phyloP scores from a whole-genome alignment of 768 basidiomycete species.

The Tulasnella sp. region DNA sequence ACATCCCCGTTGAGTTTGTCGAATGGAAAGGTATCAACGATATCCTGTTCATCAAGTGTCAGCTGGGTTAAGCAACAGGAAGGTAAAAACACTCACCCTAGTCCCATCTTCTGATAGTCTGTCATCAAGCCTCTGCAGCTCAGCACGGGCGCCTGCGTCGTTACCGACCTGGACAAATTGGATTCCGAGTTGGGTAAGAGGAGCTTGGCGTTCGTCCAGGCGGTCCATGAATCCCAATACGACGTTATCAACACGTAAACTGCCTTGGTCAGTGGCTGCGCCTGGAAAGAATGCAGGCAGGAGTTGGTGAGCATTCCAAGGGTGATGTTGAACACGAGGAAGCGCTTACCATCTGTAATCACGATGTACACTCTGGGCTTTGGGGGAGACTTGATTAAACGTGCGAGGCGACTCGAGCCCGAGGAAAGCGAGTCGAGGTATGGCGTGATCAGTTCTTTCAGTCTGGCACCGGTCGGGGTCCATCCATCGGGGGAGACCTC shows the following conservation, averaged over 20 bases:
- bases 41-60: neutral
- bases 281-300: neutral
- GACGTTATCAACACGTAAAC: neutral
- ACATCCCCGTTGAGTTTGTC: conserved; percentile 2
- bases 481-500: conserved; percentile 1
- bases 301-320: neutral
- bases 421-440: conserved; percentile 5
- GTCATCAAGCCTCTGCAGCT: conserved; percentile 52
- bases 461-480: conserved; percentile 20
- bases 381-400: neutral
- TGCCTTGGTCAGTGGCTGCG: neutral
- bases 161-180: conserved; percentile 76
- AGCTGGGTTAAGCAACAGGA: neutral
- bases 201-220: conserved; percentile 47
- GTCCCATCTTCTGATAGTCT: neutral
- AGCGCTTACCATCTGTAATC: conserved; percentile 3
- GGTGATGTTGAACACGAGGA: neutral
- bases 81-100: neutral
- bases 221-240: conserved; percentile 35
- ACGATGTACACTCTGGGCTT: conserved; percentile 3
- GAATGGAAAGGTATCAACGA: conserved; percentile 21
- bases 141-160: conserved; percentile 46
- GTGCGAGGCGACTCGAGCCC: neutral
- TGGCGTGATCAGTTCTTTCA: neutral
- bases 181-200: conserved; percentile 50